These are phyloP conservation scores for Trypanosoma platydactyli DNA, from an alignment of 208 protist species.

Conservation along the genomic window DNA sequence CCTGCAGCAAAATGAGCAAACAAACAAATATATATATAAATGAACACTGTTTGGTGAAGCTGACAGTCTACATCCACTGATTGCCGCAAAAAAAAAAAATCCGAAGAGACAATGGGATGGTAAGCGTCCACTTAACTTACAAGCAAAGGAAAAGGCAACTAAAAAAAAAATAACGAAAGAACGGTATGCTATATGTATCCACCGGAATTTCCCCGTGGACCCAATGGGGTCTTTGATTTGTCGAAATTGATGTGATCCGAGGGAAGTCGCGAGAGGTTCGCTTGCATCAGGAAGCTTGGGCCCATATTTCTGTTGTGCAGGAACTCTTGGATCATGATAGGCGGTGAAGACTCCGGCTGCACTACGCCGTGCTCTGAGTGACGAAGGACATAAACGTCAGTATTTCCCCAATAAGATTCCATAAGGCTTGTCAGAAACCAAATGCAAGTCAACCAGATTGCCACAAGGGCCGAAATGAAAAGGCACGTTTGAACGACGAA, in stretches of 20 bases:
- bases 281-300: constrained; percentile 17
- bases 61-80: too few relatives aligned
- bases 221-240: not conserved
- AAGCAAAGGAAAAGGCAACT: not conserved
- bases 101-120: too few relatives aligned
- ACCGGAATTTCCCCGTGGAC: not conserved
- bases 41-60: too few relatives aligned
- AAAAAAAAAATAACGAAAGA: constrained; percentile 4
- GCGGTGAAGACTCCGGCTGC: constrained; percentile 3
- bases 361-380: not conserved
- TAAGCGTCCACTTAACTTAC: too few relatives aligned
- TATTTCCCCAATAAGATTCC: constrained; percentile 35
- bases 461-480: constrained; percentile 40
- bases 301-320: not conserved
- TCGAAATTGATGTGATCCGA: not conserved
- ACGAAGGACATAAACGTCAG: not conserved
- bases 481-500: constrained; percentile 56
- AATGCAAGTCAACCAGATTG: constrained; percentile 40
- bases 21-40: not conserved
- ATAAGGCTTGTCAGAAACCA: constrained; percentile 51
- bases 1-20: not conserved
- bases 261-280: not conserved
- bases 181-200: constrained; percentile 8
- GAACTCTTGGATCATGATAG: constrained; percentile 25
- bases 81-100: too few relatives aligned